Evolutionary conservation across 768 basidiomycete genomes (phyloP).

Genomic region (Cystobasidium onofrii): DNA sequence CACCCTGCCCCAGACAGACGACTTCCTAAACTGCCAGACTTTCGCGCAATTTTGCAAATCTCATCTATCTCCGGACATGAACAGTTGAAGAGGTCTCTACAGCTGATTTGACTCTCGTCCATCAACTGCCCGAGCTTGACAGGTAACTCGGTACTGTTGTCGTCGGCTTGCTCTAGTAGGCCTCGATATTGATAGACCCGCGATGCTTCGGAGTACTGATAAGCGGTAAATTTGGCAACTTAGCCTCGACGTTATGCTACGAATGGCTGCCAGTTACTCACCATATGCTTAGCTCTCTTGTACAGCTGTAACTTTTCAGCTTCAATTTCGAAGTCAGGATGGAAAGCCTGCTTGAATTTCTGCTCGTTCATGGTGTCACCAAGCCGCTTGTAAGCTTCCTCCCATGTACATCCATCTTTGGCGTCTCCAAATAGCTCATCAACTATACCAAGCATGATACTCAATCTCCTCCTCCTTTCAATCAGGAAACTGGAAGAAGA

Average conservation of each 20-base stretch:
- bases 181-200: conserved; percentile 71
- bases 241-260: not conserved
- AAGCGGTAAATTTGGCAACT: not conserved
- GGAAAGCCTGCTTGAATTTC: conserved; percentile 50
- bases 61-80: conserved; percentile 70
- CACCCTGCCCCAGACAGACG: conserved; percentile 34
- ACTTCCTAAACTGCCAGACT: conserved; percentile 65
- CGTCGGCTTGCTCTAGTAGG: conserved; percentile 49
- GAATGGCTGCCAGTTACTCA: conserved; percentile 18
- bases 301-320: conserved; percentile 60
- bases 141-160: conserved; percentile 22
- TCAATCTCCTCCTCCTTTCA: not conserved
- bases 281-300: conserved; percentile 69
- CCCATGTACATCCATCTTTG: conserved; percentile 48
- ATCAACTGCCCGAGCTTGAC: conserved; percentile 60
- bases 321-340: conserved; percentile 34
- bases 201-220: conserved; percentile 57
- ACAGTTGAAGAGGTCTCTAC: conserved; percentile 63
- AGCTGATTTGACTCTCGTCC: conserved; percentile 69
- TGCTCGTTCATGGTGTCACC: conserved; percentile 50
- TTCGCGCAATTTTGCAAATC: conserved; percentile 57
- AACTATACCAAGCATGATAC: conserved; percentile 41
- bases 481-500: conserved; percentile 27
- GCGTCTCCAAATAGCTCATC: conserved; percentile 49
- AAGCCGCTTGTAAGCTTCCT: conserved; percentile 49